Evolutionary conservation across 441 rosid species (phyloP).

Genomic region (Syzygium syzygioides): DNA sequence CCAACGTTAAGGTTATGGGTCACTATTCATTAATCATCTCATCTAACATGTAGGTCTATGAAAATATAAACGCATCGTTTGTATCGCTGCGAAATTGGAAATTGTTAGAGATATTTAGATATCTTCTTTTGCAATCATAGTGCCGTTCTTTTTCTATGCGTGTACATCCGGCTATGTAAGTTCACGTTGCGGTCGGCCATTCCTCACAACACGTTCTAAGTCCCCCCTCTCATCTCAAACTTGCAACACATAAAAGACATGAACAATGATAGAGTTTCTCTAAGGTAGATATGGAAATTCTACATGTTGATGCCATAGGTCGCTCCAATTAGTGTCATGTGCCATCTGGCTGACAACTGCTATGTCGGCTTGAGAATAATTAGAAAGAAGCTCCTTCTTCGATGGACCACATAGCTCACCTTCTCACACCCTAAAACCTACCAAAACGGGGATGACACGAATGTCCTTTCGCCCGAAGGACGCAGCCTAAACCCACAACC

Average conservation of each 20-base stretch:
- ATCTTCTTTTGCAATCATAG: too few relatives aligned
- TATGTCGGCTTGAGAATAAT: neutral
- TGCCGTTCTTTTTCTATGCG: too few relatives aligned
- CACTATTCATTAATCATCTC: too few relatives aligned
- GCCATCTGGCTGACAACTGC: neutral
- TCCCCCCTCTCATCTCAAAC: neutral
- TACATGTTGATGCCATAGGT: neutral
- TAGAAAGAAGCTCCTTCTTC: neutral
- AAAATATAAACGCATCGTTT: neutral
- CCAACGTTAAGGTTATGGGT: neutral
- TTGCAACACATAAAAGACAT: neutral
- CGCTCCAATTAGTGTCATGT: neutral
- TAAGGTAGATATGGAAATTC: neutral
- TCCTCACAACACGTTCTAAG: neutral
- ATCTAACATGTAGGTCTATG: neutral
- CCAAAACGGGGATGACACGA: too few relatives aligned
- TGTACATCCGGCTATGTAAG: neutral
- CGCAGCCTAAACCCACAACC: too few relatives aligned
- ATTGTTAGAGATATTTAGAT: too few relatives aligned
- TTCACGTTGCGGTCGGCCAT: neutral
- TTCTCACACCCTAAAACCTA: too few relatives aligned
- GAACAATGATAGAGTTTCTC: neutral
- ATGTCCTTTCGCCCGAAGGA: too few relatives aligned
- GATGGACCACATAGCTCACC: neutral
- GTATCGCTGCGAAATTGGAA: neutral